Conservation (phyloP, 108 stramenopile genomes). For the Nitzschia palea region DNA sequence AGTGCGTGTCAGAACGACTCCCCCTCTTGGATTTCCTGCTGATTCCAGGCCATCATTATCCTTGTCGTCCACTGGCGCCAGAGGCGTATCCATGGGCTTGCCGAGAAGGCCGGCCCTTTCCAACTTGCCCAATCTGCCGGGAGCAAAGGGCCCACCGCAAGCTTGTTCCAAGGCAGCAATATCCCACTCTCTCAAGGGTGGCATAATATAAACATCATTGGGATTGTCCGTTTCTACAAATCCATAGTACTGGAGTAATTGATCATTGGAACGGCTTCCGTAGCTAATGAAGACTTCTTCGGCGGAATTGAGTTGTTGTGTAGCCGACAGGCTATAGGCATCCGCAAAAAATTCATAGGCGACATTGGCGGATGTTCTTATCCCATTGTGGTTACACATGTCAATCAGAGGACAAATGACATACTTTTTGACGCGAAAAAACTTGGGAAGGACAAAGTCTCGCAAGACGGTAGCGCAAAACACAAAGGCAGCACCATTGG, state of each 20-base stretch:
- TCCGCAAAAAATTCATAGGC: conserved; percentile 88
- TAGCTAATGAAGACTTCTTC: conserved; percentile 81
- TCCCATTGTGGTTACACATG: conserved; percentile 83
- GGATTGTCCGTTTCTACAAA: conserved; percentile 89
- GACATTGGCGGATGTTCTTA: conserved; percentile 63
- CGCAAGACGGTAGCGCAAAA: conserved; percentile 73
- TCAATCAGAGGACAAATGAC: conserved; percentile 89
- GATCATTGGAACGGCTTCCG: conserved; percentile 88
- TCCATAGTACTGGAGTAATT: conserved; percentile 91
- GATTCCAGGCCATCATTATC: conserved; percentile 28
- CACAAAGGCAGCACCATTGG: conserved; percentile 86
- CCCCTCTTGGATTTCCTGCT: conserved; percentile 65
- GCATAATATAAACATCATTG: conserved; percentile 85
- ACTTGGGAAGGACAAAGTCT: conserved; percentile 83
- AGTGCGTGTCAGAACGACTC: conserved; percentile 75
- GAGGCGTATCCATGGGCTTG: conserved; percentile 1
- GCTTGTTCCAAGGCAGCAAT: conserved; percentile 72
- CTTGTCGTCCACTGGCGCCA: conserved; percentile 4
- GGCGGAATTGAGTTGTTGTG: conserved; percentile 17
- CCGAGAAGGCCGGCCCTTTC: conserved; percentile 82
- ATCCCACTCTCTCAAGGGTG: conserved; percentile 85
- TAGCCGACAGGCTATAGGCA: conserved; percentile 70
- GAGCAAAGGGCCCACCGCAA: conserved; percentile 61
- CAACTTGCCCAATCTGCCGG: conserved; percentile 70
- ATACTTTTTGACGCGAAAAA: conserved; percentile 72